Evolutionary conservation across 352 stramenopile species (phyloP).

Genomic region (Pythium biforme): DNA sequence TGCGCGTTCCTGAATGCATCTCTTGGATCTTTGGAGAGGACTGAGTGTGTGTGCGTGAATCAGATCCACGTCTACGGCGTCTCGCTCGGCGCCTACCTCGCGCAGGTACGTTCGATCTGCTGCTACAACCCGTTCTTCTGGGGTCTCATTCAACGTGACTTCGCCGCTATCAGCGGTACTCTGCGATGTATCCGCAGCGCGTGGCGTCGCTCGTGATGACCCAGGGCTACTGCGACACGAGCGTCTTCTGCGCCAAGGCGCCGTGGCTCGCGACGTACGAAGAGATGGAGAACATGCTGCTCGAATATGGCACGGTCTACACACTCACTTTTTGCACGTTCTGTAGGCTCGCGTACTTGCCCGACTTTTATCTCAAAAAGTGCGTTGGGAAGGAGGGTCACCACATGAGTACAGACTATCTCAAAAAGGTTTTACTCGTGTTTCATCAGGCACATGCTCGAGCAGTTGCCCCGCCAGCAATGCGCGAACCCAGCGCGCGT

Average conservation of each 20-base stretch:
- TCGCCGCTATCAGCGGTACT: conserved; percentile 42
- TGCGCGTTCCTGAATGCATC: too few relatives aligned
- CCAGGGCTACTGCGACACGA: conserved; percentile 62
- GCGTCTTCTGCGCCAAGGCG: conserved; percentile 38
- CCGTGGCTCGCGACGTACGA: conserved; percentile 60
- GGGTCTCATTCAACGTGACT: background rate
- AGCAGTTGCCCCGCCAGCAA: conserved; percentile 43
- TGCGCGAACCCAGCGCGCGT: conserved; percentile 29
- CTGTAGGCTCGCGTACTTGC: conserved; percentile 57
- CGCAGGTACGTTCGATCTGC: conserved; percentile 41
- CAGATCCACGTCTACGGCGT: conserved; percentile 71
- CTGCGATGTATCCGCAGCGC: conserved; percentile 53
- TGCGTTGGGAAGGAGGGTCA: conserved; percentile 20
- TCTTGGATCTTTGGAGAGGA: background rate
- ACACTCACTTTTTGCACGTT: background rate
- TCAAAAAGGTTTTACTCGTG: too few relatives aligned
- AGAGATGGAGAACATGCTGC: background rate
- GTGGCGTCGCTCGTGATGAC: conserved; percentile 63
- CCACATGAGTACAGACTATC: too few relatives aligned
- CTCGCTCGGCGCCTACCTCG: conserved; percentile 66
- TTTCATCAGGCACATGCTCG: conserved; percentile 60
- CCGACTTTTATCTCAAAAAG: conserved; percentile 76
- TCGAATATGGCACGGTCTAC: too few relatives aligned
- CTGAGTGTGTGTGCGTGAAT: background rate
- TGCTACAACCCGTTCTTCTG: background rate